Evolutionary conservation across 1,284 basidiomycete genomes (phyloP).

Genomic region (Boletus calvinii): DNA sequence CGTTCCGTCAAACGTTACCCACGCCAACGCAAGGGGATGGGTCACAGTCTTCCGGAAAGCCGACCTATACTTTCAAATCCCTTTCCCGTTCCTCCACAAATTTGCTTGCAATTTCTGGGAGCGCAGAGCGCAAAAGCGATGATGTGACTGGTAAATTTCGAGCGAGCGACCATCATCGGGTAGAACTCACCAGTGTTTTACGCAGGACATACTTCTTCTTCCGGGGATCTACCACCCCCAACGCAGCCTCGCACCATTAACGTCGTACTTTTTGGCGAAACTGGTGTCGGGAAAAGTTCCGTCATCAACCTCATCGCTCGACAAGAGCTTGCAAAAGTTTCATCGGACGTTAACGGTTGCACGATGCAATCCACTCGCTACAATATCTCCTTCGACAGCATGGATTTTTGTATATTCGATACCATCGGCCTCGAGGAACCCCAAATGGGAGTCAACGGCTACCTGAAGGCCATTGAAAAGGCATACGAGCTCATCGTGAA

Average conservation of each 20-base stretch:
- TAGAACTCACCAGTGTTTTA: slow-evolving; percentile 11
- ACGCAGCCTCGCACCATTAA: slow-evolving; percentile 16
- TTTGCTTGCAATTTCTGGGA: neutral
- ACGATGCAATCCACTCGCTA: slow-evolving; percentile 32
- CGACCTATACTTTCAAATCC: neutral
- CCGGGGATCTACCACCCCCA: neutral
- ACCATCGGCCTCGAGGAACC: slow-evolving; percentile 45
- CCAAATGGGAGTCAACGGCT: slow-evolving; percentile 27
- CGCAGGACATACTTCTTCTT: slow-evolving; percentile 2
- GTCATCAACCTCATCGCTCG: slow-evolving; percentile 36
- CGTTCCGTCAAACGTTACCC: slow-evolving; percentile 5
- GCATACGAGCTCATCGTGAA: slow-evolving; percentile 35
- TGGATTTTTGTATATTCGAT: slow-evolving; percentile 35
- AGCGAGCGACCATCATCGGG: neutral
- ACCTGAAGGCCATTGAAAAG: slow-evolving; percentile 35
- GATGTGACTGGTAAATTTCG: slow-evolving; percentile 14
- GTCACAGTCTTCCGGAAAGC: neutral
- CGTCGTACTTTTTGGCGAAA: slow-evolving; percentile 35
- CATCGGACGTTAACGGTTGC: slow-evolving; percentile 31
- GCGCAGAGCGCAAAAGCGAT: neutral
- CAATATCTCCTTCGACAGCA: slow-evolving; percentile 21
- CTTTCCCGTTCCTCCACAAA: slow-evolving; percentile 4
- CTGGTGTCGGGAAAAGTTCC: slow-evolving; percentile 37
- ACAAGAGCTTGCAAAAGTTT: slow-evolving; percentile 26
- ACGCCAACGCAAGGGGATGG: neutral